These are phyloP conservation scores for Ceratocystis harringtonii DNA, from an alignment of 2,329 filamentous ascomycete species.

Conservation along the genomic window DNA sequence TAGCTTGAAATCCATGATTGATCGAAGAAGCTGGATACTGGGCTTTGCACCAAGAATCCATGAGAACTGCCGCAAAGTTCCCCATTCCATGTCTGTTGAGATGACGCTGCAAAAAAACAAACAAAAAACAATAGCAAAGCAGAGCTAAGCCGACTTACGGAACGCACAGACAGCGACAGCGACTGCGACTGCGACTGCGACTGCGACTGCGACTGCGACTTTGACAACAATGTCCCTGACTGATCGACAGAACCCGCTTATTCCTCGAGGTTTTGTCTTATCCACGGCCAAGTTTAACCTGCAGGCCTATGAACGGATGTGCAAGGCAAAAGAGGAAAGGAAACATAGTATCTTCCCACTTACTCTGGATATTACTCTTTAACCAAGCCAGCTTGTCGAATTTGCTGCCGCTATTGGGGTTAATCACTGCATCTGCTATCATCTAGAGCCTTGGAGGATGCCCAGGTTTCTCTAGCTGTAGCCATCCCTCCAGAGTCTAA, in stretches of 20 bases:
- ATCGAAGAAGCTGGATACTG: neutral
- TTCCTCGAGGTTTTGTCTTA: neutral
- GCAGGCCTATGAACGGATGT: neutral
- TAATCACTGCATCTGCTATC: neutral
- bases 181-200: neutral
- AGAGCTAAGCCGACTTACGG: neutral
- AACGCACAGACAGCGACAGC: constrained; percentile 1
- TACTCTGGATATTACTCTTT: neutral
- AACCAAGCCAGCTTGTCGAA: no score
- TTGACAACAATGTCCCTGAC: neutral
- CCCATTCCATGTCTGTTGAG: neutral
- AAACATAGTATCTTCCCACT: no score
- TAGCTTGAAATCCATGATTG: neutral
- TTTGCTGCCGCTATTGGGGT: neutral
- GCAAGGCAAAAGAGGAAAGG: neutral
- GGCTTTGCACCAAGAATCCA: neutral
- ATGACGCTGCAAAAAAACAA: neutral
- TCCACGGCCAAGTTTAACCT: neutral
- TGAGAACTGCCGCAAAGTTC: neutral
- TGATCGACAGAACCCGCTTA: neutral
- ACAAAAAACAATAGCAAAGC: neutral
- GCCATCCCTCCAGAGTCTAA: neutral
- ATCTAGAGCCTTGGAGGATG: neutral
- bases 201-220: neutral
- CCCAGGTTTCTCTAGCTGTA: neutral